Base-by-base conservation (phyloP, 345 rosid species). In the Geranium rotundifolium region DNA sequence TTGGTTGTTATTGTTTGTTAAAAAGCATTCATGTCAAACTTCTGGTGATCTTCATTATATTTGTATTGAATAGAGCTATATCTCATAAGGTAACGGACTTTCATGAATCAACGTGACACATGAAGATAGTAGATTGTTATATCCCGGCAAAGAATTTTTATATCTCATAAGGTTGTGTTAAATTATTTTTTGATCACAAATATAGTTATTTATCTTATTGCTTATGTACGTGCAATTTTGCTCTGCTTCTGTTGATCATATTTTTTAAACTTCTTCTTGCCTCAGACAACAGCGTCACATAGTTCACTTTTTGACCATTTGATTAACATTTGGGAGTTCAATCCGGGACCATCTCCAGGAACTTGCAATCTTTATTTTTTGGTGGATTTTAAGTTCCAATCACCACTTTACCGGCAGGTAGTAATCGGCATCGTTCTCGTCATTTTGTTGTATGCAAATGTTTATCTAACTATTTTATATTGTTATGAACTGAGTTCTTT, bases 341-440 rank as follows among this genome's bases (percentile, higher is more conserved):
- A 61, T 69, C 95, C 91, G 6, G 96, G 98, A 59, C 87, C 96
- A 12, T 75, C 81, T 66, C 91, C 95, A n/a, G 97, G 95, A 76
- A 75, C 84, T 65, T 84, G 95, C 68, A 84, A 72, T 70, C 84
- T 90, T 67, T 65, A 84, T 69, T 84, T 93, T 71, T 69, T 77
- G 63, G 96, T 90, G 37, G 97, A 93, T 74, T 93, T 93, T 72
- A 86, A 93, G 79, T 88, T 93, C 70, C 90, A 79, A 68, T 93
- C 99, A 7, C 99, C 97, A 30, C 87, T 93, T 64, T 93, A 90
- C 81, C 84, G 95, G 58, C 95, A 90, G 97, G 99, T 90, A 84
- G 60, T 49, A 34, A 34, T 34, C 10, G 41, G 3, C 41, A 34
- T 8, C 41, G 41, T 34, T 4, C 6, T 34, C 6, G 41, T 34